phyloP scores from a whole-genome alignment of 345 rosid species.

The Citrus reticulata region DNA sequence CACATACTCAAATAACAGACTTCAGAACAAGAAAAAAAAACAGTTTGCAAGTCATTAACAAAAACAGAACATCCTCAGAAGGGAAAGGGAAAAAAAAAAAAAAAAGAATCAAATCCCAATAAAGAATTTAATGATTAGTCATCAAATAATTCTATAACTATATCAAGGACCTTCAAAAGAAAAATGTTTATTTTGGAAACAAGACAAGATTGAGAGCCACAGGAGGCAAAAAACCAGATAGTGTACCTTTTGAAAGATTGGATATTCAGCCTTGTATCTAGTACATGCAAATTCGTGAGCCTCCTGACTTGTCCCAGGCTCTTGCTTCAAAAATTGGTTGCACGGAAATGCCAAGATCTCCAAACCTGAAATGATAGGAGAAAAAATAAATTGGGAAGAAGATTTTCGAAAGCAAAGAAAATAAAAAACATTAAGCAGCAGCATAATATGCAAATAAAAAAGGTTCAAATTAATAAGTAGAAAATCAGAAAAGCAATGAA shows the following conservation, averaged over 20 bases:
- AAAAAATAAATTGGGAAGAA: constrained; percentile 5
- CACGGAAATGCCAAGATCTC: constrained; percentile 94
- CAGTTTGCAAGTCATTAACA: not conserved
- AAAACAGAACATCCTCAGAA: not conserved
- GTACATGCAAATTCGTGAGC: constrained; percentile 76
- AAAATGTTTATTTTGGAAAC: not conserved
- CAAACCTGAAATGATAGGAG: constrained; percentile 42
- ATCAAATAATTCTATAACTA: not conserved
- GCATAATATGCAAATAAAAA: not conserved
- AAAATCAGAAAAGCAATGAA: not conserved
- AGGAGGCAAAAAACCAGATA: not conserved
- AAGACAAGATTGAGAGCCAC: not conserved
- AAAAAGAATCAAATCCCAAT: not conserved
- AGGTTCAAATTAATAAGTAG: not conserved
- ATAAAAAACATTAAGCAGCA: not conserved
- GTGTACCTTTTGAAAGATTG: constrained; percentile 75
- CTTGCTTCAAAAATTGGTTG: constrained; percentile 82
- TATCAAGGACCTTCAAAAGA: not conserved
- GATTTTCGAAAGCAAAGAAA: not conserved
- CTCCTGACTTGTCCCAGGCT: constrained; percentile 74
- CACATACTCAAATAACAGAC: not conserved
- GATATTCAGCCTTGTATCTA: constrained; percentile 84
- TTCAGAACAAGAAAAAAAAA: not conserved
- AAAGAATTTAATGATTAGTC: not conserved
- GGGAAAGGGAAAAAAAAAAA: no score